Conservation (phyloP, 2,329 filamentous ascomycete genomes). For the Arachnomyces sp. region DNA sequence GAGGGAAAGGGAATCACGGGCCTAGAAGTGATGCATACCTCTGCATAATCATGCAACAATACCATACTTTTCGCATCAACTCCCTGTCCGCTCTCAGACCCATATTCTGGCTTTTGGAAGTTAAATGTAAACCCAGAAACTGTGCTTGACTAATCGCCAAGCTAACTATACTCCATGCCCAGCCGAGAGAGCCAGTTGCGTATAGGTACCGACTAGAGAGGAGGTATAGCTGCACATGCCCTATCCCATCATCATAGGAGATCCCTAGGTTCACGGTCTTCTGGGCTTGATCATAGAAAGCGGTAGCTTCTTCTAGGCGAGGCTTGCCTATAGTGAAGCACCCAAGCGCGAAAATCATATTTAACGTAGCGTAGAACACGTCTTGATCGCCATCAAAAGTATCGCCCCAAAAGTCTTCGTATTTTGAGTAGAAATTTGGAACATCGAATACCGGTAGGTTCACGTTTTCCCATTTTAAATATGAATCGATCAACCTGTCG, state of each 20-base stretch:
- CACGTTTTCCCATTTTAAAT: constrained; percentile 20
- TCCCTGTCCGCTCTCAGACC: constrained; percentile 13
- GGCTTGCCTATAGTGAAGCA: constrained; percentile 9
- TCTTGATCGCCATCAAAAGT: constrained; percentile 6
- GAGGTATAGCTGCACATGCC: constrained; percentile 16
- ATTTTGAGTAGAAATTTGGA: constrained; percentile 12
- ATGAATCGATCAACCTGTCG: constrained; percentile 14
- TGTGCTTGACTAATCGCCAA: constrained; percentile 16
- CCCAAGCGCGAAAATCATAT: constrained; percentile 15
- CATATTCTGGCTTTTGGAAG: constrained; percentile 12
- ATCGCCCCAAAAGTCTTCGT: constrained; percentile 7
- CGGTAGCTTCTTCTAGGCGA: constrained; percentile 7
- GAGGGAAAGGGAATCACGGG: background rate
- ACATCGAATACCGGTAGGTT: constrained; percentile 19
- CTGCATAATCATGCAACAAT: constrained; percentile 19
- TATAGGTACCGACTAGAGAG: constrained; percentile 18
- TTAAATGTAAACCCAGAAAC: constrained; percentile 14
- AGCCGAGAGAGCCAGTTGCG: constrained; percentile 13
- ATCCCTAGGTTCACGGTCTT: constrained; percentile 11
- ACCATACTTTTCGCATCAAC: constrained; percentile 19
- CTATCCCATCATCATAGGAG: constrained; percentile 7
- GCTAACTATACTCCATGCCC: constrained; percentile 18
- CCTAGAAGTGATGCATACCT: constrained; percentile 5
- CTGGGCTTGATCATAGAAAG: constrained; percentile 15
- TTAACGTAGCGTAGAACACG: constrained; percentile 14